These are phyloP conservation scores for Fusarium nematophilum DNA, from an alignment of 2,329 filamentous ascomycete species.

Conservation along the genomic window DNA sequence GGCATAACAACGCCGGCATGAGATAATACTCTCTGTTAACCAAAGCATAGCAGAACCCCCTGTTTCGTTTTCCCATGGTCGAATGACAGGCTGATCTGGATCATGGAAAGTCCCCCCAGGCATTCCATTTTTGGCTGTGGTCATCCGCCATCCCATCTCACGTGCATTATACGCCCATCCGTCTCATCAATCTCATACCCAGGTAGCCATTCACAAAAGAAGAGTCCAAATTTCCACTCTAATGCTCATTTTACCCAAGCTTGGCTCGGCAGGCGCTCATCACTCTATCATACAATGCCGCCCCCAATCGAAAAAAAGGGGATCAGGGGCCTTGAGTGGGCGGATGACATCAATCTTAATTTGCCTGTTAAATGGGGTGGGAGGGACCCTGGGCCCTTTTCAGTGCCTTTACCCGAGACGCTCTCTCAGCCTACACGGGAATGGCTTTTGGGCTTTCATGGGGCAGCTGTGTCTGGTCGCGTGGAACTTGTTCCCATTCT, in stretches of 20 bases:
- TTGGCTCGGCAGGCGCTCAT: conserved; percentile 39
- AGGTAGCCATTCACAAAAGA: too few relatives aligned
- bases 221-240: conserved; percentile 36
- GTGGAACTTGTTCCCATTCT: too few relatives aligned
- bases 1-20: too few relatives aligned
- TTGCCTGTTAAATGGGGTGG: conserved; percentile 34
- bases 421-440: too few relatives aligned
- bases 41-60: not conserved
- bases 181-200: too few relatives aligned
- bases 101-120: not conserved
- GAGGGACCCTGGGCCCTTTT: too few relatives aligned
- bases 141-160: conserved; percentile 1
- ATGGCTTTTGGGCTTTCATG: too few relatives aligned
- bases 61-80: conserved; percentile 16
- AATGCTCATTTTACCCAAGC: conserved; percentile 25
- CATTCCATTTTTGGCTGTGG: not conserved
- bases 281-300: conserved; percentile 20
- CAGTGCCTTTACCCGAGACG: not conserved
- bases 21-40: too few relatives aligned
- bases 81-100: conserved; percentile 1
- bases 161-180: not conserved
- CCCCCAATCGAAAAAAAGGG: conserved; percentile 35
- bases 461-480: too few relatives aligned
- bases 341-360: conserved; percentile 45
- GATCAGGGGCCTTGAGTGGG: conserved; percentile 34